Conservation (phyloP, 768 basidiomycete genomes). For the Kwoniella mangroviensis region DNA sequence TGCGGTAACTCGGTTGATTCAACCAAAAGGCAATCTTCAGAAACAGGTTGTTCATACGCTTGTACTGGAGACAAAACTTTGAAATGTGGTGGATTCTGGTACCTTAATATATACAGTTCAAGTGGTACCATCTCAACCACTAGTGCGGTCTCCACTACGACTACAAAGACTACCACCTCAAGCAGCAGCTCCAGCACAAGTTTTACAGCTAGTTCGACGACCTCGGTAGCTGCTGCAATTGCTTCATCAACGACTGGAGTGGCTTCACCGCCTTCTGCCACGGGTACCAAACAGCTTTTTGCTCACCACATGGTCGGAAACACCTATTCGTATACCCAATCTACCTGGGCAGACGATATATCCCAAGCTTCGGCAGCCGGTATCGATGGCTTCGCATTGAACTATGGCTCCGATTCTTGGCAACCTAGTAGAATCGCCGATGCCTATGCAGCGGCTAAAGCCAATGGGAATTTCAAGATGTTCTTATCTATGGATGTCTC, state of each 20-base stretch:
- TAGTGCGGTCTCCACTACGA: conserved; percentile 12
- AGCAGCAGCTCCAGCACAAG: conserved; percentile 3
- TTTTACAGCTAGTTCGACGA: background rate
- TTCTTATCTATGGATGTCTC: conserved; percentile 57
- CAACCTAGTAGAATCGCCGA: conserved; percentile 46
- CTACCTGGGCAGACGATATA: conserved; percentile 56
- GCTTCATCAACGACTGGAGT: conserved; percentile 27
- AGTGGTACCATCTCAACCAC: conserved; percentile 5
- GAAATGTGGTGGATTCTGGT: conserved; percentile 31
- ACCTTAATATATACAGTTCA: conserved; percentile 26
- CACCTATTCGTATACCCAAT: conserved; percentile 53
- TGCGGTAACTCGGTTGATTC: conserved; percentile 29
- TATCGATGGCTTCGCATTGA: conserved; percentile 60
- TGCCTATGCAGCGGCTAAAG: conserved; percentile 56
- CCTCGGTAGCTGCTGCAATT: background rate
- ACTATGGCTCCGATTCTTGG: conserved; percentile 57
- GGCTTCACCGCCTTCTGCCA: conserved; percentile 28
- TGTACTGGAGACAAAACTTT: conserved; percentile 28
- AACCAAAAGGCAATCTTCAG: conserved; percentile 16
- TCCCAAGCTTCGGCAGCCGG: conserved; percentile 50
- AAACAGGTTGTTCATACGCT: conserved; percentile 16
- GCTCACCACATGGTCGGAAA: conserved; percentile 57
- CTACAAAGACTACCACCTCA: conserved; percentile 4
- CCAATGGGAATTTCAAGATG: conserved; percentile 41
- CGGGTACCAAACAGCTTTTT: conserved; percentile 41